Evolutionary conservation across 1,284 basidiomycete species (phyloP).

Genomic region (Sanghuangporus sanghuang): DNA sequence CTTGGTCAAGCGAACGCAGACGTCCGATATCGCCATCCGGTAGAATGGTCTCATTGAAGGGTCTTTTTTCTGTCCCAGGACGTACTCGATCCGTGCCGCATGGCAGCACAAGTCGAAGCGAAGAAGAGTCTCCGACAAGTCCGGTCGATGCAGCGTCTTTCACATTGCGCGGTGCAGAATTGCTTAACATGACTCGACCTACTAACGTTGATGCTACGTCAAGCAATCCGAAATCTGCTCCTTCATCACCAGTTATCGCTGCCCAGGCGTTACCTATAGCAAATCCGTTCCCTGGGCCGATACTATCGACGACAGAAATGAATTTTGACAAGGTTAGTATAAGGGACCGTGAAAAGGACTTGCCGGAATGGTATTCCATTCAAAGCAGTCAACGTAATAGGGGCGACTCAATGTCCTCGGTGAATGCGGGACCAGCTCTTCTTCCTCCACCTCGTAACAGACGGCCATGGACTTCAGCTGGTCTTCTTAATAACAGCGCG

Average conservation of each 20-base stretch:
- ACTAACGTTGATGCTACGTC: constrained; percentile 31
- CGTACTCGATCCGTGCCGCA: constrained; percentile 41
- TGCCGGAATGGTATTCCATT: constrained; percentile 16
- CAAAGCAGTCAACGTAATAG: constrained; percentile 9
- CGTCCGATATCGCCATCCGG: constrained; percentile 27
- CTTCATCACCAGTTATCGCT: constrained; percentile 18
- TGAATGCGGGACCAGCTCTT: constrained; percentile 41
- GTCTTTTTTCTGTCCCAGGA: constrained; percentile 43
- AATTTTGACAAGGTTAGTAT: constrained; percentile 9
- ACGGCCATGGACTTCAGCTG: constrained; percentile 41
- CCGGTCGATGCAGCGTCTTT: constrained; percentile 27
- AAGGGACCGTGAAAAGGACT: constrained; percentile 9
- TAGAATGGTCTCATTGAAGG: constrained; percentile 49
- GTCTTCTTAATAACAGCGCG: constrained; percentile 12
- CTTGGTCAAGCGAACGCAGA: constrained; percentile 18
- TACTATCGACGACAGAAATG: constrained; percentile 14
- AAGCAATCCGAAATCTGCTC: constrained; percentile 24
- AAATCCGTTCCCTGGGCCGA: constrained; percentile 4
- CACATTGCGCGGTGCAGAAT: constrained; percentile 45
- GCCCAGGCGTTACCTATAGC: neutral
- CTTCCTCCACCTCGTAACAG: constrained; percentile 61
- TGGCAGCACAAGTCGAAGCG: constrained; percentile 30
- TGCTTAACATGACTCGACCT: constrained; percentile 46
- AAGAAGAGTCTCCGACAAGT: constrained; percentile 17
- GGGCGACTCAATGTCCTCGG: constrained; percentile 19